A percentile compares a stretch with the other conserved stretches of the same genome.
phyloP scores from a whole-genome alignment of 257 asterid genomes.

The Petunia axillaris region DNA sequence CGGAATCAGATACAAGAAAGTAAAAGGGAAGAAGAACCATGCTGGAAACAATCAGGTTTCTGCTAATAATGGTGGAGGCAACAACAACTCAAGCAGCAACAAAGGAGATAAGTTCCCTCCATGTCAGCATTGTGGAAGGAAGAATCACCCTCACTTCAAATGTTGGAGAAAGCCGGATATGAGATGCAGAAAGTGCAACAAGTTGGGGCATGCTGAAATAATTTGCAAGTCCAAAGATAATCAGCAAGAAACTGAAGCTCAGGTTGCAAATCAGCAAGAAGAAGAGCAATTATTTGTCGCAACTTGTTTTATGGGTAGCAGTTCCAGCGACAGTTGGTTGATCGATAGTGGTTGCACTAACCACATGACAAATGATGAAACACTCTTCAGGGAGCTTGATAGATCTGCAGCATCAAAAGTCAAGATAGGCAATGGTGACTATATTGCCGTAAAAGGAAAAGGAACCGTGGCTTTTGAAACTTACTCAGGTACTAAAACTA shows the following conservation, averaged over 20 bases:
- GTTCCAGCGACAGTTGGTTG: background rate
- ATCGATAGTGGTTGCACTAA: slow-evolving; percentile 13
- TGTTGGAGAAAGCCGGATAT: slow-evolving; percentile 14
- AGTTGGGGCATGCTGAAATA: background rate
- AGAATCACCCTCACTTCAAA: background rate
- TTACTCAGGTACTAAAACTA: no score
- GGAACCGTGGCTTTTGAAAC: no score
- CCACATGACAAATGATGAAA: slow-evolving; percentile 6
- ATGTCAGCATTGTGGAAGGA: background rate
- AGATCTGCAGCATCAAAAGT: background rate
- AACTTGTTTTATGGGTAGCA: background rate
- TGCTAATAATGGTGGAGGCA: background rate
- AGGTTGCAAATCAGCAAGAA: no score
- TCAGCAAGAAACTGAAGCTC: no score
- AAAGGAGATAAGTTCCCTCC: background rate
- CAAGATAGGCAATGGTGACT: no score
- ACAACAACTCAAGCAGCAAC: background rate
- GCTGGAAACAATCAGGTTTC: background rate
- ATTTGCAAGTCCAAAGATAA: background rate
- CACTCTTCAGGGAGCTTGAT: slow-evolving; percentile 13
- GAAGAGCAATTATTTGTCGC: no score
- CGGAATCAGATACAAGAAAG: background rate
- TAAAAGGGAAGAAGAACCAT: background rate
- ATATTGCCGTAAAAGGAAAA: no score
- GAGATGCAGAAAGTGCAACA: background rate